Percentiles rank a stretch among this genome's conserved stretches.
These are phyloP conservation scores for Botrytis hyacinthi DNA, from an alignment of 2,329 filamentous ascomycete genomes.

Conservation along the genomic window DNA sequence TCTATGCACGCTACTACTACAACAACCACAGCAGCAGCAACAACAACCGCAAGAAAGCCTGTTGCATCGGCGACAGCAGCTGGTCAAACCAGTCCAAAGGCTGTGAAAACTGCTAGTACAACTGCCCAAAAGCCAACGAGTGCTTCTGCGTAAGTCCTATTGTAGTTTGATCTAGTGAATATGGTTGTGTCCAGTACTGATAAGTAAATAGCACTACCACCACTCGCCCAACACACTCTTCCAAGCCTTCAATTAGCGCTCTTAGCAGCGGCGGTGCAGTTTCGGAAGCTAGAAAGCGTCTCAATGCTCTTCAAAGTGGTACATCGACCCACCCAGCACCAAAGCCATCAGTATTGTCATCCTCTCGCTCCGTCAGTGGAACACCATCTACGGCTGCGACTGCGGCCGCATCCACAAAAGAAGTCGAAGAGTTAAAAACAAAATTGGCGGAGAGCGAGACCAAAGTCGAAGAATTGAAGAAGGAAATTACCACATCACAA, in stretches of 20 bases:
- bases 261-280: constrained; percentile 39
- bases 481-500: constrained; percentile 54
- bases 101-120: constrained; percentile 42
- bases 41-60: constrained; percentile 38
- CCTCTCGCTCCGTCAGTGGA: constrained; percentile 41
- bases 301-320: constrained; percentile 49
- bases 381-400: constrained; percentile 19
- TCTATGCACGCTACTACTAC: constrained; percentile 20
- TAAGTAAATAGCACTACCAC: constrained; percentile 38
- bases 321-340: constrained; percentile 38
- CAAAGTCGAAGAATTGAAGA: constrained; percentile 56
- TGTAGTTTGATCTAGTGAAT: background rate
- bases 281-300: constrained; percentile 55
- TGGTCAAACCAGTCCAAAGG: constrained; percentile 40
- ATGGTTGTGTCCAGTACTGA: background rate
- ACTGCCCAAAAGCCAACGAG: constrained; percentile 36
- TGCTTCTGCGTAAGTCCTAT: constrained; percentile 28
- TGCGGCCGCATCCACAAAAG: constrained; percentile 7
- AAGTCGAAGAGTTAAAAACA: constrained; percentile 56
- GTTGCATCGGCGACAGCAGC: constrained; percentile 20
- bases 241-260: constrained; percentile 38
- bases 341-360: constrained; percentile 36
- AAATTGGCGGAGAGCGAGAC: constrained; percentile 58
- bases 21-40: constrained; percentile 28
- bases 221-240: constrained; percentile 36